These are phyloP conservation scores for Sarocladiaceae sp. DNA, from an alignment of 2,329 filamentous ascomycete species.

Conservation along the genomic window DNA sequence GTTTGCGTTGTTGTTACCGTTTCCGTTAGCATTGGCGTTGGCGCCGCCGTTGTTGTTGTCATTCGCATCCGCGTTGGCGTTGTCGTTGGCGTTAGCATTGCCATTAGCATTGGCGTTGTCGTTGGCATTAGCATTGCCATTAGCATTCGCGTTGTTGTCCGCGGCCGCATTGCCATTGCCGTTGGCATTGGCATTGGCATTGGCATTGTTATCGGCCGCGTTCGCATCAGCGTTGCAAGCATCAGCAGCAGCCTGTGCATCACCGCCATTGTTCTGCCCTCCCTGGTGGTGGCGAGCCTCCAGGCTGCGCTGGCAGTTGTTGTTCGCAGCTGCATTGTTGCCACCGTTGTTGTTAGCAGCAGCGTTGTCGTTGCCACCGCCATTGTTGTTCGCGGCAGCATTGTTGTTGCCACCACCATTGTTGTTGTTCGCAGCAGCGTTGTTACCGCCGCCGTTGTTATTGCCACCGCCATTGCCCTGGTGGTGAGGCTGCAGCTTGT, in stretches of 20 bases:
- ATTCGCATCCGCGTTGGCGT: conserved; percentile 1
- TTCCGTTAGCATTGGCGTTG: conserved; percentile 1
- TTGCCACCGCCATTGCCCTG: conserved; percentile 10
- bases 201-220: neutral
- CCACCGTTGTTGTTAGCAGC: neutral
- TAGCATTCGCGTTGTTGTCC: neutral
- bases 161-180: neutral
- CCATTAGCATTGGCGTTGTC: neutral
- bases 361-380: neutral
- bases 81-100: neutral
- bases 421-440: conserved; percentile 3
- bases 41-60: conserved; percentile 7
- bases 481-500: conserved; percentile 12
- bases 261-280: neutral
- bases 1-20: neutral
- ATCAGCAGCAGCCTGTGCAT: neutral
- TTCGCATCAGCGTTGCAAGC: neutral
- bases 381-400: neutral
- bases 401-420: neutral
- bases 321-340: neutral
- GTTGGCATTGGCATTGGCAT: neutral
- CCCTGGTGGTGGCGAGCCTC: conserved; percentile 15
- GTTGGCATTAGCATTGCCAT: neutral
- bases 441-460: neutral
- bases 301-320: neutral